phyloP scores from a whole-genome alignment of 768 basidiomycete genomes.

The Peribolospora kevripleyi region DNA sequence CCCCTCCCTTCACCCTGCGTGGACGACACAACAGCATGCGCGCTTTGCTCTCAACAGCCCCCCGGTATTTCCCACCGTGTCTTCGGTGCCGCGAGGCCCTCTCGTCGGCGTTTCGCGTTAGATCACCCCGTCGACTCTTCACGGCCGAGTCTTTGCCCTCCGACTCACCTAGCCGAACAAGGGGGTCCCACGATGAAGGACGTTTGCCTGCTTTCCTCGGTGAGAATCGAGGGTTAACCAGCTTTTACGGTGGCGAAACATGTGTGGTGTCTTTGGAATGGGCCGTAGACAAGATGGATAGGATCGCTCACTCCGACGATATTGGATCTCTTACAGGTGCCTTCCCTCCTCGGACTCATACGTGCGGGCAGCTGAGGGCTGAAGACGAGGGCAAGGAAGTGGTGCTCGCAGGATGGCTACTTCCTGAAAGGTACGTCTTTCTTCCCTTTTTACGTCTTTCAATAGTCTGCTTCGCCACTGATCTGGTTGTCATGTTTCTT shows the following conservation, averaged over 20 bases:
- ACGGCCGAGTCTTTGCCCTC: not conserved
- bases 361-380: conserved; percentile 34
- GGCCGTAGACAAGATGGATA: not conserved
- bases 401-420: conserved; percentile 57
- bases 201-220: not conserved
- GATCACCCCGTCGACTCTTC: too few relatives aligned
- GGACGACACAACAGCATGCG: too few relatives aligned
- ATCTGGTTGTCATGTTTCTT: not conserved
- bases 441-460: not conserved
- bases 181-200: not conserved
- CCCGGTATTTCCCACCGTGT: too few relatives aligned
- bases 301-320: not conserved
- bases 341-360: conserved; percentile 37
- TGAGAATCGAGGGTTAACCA: not conserved
- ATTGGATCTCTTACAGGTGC: conserved; percentile 24
- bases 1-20: too few relatives aligned
- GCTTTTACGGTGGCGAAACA: not conserved
- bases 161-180: not conserved
- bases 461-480: too few relatives aligned
- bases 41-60: too few relatives aligned
- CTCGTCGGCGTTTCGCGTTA: too few relatives aligned
- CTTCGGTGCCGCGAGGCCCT: too few relatives aligned
- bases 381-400: conserved; percentile 34
- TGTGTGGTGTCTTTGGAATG: not conserved
- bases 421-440: conserved; percentile 43